These are phyloP conservation scores for Cutaneotrichosporon sp. DNA, from an alignment of 1,284 basidiomycete species.

Conservation along the genomic window DNA sequence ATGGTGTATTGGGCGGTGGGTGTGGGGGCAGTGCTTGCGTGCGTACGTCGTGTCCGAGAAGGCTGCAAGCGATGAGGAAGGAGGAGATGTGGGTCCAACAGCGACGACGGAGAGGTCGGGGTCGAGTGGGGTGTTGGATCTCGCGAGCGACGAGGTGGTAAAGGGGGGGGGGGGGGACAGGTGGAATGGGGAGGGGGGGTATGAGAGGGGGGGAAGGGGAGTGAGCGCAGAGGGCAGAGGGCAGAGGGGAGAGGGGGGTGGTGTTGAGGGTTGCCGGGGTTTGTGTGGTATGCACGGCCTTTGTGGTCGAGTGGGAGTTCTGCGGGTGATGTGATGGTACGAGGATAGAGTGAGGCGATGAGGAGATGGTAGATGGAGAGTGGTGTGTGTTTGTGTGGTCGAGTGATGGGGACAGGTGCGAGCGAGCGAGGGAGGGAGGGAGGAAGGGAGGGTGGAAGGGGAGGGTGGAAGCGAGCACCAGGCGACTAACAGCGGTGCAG, in stretches of 20 bases:
- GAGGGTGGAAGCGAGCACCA: not conserved
- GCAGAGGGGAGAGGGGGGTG: not conserved
- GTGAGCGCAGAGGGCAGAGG: not conserved
- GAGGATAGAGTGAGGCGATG: not conserved
- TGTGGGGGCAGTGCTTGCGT: not conserved
- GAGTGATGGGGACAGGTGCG: not conserved
- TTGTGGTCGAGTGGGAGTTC: not conserved
- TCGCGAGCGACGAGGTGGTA: not conserved
- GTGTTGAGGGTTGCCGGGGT: not conserved
- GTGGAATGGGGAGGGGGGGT: not conserved
- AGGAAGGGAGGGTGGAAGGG: not conserved
- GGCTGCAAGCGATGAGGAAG: not conserved
- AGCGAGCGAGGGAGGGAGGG: not conserved
- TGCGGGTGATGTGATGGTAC: not conserved
- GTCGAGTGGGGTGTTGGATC: not conserved
- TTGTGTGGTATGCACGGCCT: not conserved
- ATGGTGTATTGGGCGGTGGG: not conserved
- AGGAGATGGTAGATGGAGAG: not conserved
- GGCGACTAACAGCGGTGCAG: not conserved
- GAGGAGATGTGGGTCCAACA: not conserved
- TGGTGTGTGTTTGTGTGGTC: not conserved
- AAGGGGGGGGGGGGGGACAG: not conserved
- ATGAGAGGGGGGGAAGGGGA: not conserved
- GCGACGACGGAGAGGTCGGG: not conserved
- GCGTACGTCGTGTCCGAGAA: not conserved